These are phyloP conservation scores for Cercis canadensis DNA, from an alignment of 306 rosid genomes.

Conservation along the genomic window DNA sequence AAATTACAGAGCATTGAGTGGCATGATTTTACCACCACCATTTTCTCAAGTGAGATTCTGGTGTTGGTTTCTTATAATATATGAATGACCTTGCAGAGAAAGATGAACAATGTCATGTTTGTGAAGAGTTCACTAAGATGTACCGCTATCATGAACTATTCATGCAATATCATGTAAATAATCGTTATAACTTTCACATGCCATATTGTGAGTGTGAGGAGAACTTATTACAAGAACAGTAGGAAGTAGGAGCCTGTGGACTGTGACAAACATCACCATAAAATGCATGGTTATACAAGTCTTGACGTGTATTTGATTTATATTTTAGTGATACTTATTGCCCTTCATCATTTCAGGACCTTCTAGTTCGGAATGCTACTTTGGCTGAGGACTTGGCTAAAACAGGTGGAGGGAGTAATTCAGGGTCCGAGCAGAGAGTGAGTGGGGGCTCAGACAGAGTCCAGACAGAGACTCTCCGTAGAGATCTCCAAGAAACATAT, in stretches of 20 bases:
- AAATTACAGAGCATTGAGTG: slow-evolving; percentile 11
- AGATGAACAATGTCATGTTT: background rate
- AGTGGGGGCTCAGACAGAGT: slow-evolving; percentile 69
- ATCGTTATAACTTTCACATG: slow-evolving; percentile 11
- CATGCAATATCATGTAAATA: background rate
- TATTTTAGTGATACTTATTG: slow-evolving; percentile 27
- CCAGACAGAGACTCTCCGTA: slow-evolving; percentile 72
- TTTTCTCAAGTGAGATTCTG: slow-evolving; percentile 15
- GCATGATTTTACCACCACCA: background rate
- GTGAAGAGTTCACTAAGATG: slow-evolving; percentile 17
- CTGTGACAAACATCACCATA: slow-evolving; percentile 11
- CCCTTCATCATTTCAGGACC: slow-evolving; percentile 57
- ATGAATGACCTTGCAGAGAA: background rate
- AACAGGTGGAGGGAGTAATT: slow-evolving; percentile 55
- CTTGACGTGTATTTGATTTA: slow-evolving; percentile 24
- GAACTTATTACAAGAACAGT: slow-evolving; percentile 20
- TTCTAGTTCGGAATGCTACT: slow-evolving; percentile 74
- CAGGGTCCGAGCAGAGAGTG: slow-evolving; percentile 60
- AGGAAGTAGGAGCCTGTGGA: slow-evolving; percentile 8
- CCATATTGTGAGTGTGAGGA: slow-evolving; percentile 1
- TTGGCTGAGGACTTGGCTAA: slow-evolving; percentile 85
- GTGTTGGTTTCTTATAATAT: slow-evolving; percentile 21
- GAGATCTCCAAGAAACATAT: slow-evolving; percentile 81
- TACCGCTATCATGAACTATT: background rate
- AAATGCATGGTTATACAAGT: slow-evolving; percentile 2